Evolutionary conservation across 2,329 filamentous ascomycete species (phyloP), one percentile per base, ranked within the genome.

Genomic region (Lomentospora prolificans): DNA sequence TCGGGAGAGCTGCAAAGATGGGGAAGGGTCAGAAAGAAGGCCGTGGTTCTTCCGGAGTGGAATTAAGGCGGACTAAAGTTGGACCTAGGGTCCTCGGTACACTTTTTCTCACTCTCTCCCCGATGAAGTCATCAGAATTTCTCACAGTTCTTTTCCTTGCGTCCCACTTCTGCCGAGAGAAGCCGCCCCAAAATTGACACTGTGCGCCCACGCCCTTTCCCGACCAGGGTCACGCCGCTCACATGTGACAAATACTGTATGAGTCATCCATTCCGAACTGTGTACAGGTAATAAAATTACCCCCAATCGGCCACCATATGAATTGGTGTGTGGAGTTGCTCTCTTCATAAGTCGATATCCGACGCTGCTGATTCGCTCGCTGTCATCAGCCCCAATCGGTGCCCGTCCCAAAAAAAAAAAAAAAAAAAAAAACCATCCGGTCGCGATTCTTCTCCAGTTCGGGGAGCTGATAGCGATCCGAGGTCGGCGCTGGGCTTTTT

Each of bases 221-320:
- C 19, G 30, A 33, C 12, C 27, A 17, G 39, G 30, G 7, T 36
- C 27, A 3, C 22, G n/a, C 41, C 41, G n/a, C 7, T 33, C 7
- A 12, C 30, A 33, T 33, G 30, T 33, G 30, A 33, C 30, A 12
- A 12, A 33, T 33, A 33, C 30, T 33, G 30, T 33, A 12, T 33
- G 30, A 33, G 7, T 33, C 30, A 33, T 33, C 7, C 31, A 52
- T 44, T 56, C 33, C 57, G 39, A 64, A 64, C 30, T 33, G 30
- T 33, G 27, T n/a, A 28, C 24, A 46, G 14, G 12, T n/a, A 7
- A 9, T 46, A 22, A 22, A 19, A 46, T n/a, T 7, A 36, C 31
- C 31, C 31, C 31, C 14, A 7, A 36, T 8, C 31, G 31, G 31
- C 14, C 31, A 7, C 31, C n/a, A n/a, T n/a, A n/a, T n/a, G n/a